Percentiles rank a stretch among this genome's conserved stretches.
phyloP scores from a whole-genome alignment of 768 basidiomycete species.

The Cubamyces lactineus region DNA sequence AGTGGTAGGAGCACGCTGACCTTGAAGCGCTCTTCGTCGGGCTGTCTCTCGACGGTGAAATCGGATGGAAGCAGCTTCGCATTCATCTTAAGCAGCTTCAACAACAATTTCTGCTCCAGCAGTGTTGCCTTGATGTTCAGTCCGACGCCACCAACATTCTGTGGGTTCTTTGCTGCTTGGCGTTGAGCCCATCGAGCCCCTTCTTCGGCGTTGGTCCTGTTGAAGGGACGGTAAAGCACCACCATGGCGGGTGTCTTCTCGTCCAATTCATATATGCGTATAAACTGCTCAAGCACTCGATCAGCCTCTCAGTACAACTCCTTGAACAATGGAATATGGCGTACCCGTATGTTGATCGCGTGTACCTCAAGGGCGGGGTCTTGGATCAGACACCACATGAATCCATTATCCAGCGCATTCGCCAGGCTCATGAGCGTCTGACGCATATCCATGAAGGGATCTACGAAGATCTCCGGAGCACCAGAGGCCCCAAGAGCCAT shows the following conservation, averaged over 20 bases:
- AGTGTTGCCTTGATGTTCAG: conserved; percentile 21
- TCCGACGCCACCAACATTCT: background rate
- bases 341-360: conserved; percentile 24
- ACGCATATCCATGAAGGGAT: conserved; percentile 26
- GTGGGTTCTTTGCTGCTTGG: background rate
- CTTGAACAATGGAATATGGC: background rate
- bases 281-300: conserved; percentile 8
- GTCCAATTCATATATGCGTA: conserved; percentile 17
- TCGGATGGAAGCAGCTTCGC: conserved; percentile 34
- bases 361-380: conserved; percentile 15
- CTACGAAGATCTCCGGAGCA: conserved; percentile 6
- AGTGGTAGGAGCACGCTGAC: conserved; percentile 43
- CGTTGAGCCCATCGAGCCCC: conserved; percentile 9
- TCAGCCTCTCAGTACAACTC: background rate
- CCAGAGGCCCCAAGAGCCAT: background rate
- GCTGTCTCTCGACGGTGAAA: conserved; percentile 30
- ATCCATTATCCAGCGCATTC: conserved; percentile 4
- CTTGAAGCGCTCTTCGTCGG: conserved; percentile 32
- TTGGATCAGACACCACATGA: conserved; percentile 15
- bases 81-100: conserved; percentile 39
- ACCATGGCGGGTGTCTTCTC: conserved; percentile 22
- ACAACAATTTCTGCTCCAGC: conserved; percentile 39
- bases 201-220: background rate
- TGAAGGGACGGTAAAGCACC: conserved; percentile 18
- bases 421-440: conserved; percentile 25